phyloP scores from a whole-genome alignment of 129 eudicot species.

The Centella asiatica region DNA sequence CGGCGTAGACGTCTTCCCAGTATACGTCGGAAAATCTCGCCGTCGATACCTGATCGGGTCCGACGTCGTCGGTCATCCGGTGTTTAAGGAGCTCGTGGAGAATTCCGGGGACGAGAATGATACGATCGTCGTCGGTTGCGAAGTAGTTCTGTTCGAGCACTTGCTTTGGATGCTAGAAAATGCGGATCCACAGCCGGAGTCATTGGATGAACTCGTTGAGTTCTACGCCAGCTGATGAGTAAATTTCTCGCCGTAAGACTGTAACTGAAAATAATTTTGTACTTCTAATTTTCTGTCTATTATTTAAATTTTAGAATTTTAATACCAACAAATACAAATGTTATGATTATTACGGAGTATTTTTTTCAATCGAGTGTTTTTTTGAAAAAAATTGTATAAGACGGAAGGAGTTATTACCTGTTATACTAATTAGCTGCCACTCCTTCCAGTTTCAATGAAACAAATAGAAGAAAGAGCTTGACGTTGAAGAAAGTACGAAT shows the following conservation, averaged over 20 bases:
- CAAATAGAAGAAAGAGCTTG: too few relatives aligned
- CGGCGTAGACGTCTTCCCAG: slow-evolving; percentile 27
- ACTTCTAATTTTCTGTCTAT: too few relatives aligned
- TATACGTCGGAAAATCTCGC: slow-evolving; percentile 64
- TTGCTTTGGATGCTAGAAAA: slow-evolving; percentile 83
- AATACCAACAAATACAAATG: too few relatives aligned
- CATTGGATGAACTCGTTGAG: slow-evolving; percentile 61
- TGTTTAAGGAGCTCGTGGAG: slow-evolving; percentile 56
- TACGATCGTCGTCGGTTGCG: slow-evolving; percentile 43
- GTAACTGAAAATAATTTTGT: background rate
- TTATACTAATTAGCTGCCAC: too few relatives aligned
- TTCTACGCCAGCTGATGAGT: slow-evolving; percentile 39
- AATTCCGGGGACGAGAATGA: slow-evolving; percentile 32
- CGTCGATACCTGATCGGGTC: slow-evolving; percentile 50
- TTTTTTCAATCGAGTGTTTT: too few relatives aligned
- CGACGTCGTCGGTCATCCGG: slow-evolving; percentile 56
- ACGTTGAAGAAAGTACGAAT: too few relatives aligned
- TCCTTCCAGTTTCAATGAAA: too few relatives aligned
- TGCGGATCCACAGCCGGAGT: slow-evolving; percentile 70
- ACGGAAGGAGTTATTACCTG: too few relatives aligned
- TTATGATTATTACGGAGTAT: too few relatives aligned
- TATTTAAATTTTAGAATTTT: too few relatives aligned
- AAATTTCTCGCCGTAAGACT: background rate
- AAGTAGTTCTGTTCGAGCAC: slow-evolving; percentile 74
- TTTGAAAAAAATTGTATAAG: too few relatives aligned